Base-by-base conservation (phyloP, 352 stramenopile species). In the Pythium pyrilobum region DNA sequence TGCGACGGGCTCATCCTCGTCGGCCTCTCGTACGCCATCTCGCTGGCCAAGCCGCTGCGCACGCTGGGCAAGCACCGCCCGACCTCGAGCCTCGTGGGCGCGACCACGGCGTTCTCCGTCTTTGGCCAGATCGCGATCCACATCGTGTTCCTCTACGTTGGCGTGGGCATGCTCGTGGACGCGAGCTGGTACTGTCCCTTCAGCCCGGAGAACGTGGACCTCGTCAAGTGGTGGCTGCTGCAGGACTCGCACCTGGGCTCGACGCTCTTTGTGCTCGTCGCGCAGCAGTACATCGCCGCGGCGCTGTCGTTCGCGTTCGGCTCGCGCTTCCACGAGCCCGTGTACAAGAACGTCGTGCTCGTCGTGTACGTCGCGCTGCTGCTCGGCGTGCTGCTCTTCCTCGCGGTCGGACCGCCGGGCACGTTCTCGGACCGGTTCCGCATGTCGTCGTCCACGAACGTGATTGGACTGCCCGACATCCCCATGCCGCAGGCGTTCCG, bases 21-120 rank as follows among this genome's bases (percentile, higher is more conserved):
- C 9, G 68, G 71, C 0, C 62, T 88, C 29, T 88, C 80, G 32
- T 94, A 86, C 50, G 74, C 68, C 3, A 85, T 95, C 47, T 81
- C 70, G 20, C 62, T 93, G 28, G 72, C 77, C 31, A 69, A 84
- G 45, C 82, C 86, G 3, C 52, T 80, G 38, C 49, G 49, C n/a
- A 62, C 52, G 5, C 59, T 83, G 21, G 74, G 71, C 4, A 48
- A 31, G 11, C 59, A 73, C 33, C 58, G 80, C 2, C 77, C 80
- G 21, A 88, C 74, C 39, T 70, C 72, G 9, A 84, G 67, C 21
- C 47, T 90, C 48, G 52, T 90, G 42, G 77, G 80, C 16, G 32
- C 61, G 0, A 66, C 69, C 20, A 87, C 77, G 15, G 16, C 86
- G 8, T 36, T 62, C 2, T 81, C 62, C 41, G 44, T 66, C 18